phyloP scores from a whole-genome alignment of 1,284 basidiomycete genomes.

The Cutaneotrichosporon cyanovorans region DNA sequence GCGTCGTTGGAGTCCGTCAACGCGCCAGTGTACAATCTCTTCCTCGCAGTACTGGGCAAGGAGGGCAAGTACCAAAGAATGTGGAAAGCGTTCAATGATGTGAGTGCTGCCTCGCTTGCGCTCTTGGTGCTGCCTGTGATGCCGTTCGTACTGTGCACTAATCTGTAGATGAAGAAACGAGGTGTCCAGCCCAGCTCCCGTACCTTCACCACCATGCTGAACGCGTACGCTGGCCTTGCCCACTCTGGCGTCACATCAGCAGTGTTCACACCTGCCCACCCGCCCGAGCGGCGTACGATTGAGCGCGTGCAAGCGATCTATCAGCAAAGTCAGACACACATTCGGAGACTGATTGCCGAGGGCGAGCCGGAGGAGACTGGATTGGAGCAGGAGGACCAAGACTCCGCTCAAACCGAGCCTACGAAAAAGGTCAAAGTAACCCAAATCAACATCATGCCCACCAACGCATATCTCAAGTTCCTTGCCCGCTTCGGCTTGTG shows the following conservation, averaged over 20 bases:
- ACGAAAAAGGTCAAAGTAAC: too few relatives aligned
- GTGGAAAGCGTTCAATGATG: conserved; percentile 39
- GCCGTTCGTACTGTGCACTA: neutral
- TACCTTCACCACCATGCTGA: conserved; percentile 41
- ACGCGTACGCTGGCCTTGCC: conserved; percentile 32
- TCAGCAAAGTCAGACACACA: conserved; percentile 32
- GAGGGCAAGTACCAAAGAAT: conserved; percentile 30
- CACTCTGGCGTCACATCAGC: conserved; percentile 12
- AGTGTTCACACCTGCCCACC: conserved; percentile 6
- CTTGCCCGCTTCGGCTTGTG: conserved; percentile 31
- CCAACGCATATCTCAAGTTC: conserved; percentile 43
- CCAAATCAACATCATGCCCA: conserved; percentile 26
- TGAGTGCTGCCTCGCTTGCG: too few relatives aligned
- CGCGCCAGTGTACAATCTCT: conserved; percentile 38
- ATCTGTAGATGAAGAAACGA: conserved; percentile 44
- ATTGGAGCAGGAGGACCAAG: conserved; percentile 1
- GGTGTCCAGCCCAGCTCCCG: conserved; percentile 33
- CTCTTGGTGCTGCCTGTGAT: too few relatives aligned
- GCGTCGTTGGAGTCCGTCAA: conserved; percentile 26
- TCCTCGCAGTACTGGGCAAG: conserved; percentile 32
- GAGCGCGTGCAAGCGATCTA: conserved; percentile 35
- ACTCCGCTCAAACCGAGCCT: neutral
- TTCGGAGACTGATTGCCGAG: conserved; percentile 3
- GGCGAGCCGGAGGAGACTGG: neutral
- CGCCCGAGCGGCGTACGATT: conserved; percentile 22